phyloP scores from a whole-genome alignment of 2,329 filamentous ascomycete genomes.

The Diaporthe destruens region DNA sequence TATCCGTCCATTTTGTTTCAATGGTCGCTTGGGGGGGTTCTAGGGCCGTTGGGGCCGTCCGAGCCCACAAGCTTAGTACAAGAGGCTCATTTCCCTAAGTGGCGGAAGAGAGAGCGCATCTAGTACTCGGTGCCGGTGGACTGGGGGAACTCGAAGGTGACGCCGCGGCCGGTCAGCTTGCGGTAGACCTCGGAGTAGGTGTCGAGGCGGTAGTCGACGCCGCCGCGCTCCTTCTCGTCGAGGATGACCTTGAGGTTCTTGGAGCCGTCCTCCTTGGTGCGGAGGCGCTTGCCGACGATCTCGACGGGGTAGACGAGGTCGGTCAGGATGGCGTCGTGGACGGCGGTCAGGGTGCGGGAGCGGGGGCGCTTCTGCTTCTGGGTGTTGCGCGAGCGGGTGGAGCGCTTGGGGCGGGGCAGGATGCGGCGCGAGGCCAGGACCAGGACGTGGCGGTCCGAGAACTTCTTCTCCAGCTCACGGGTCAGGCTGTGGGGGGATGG shows the following conservation, averaged over 20 bases:
- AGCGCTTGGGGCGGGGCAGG: slow-evolving; percentile 97
- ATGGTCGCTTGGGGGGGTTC: background rate
- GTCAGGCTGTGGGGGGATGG: slow-evolving; percentile 78
- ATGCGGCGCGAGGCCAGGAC: slow-evolving; percentile 99
- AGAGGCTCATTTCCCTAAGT: slow-evolving; percentile 9
- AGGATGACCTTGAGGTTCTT: slow-evolving; percentile 99
- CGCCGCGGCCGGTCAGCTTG: slow-evolving; percentile 94
- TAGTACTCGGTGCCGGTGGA: slow-evolving; percentile 84
- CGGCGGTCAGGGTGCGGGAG: slow-evolving; percentile 96
- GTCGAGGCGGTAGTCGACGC: slow-evolving; percentile 99
- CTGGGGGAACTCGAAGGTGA: slow-evolving; percentile 99
- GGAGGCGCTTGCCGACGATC: slow-evolving; percentile 98
- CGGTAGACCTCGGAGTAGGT: slow-evolving; percentile 99
- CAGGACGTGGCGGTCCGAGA: slow-evolving; percentile 99
- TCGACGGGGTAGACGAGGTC: slow-evolving; percentile 99
- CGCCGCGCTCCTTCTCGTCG: slow-evolving; percentile 99
- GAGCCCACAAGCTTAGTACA: slow-evolving; percentile 3
- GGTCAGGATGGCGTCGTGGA: slow-evolving; percentile 97
- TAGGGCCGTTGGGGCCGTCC: slow-evolving; percentile 1
- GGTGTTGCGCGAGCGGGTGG: slow-evolving; percentile 93
- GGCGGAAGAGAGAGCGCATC: slow-evolving; percentile 50
- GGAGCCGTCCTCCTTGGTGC: slow-evolving; percentile 98
- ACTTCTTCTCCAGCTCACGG: slow-evolving; percentile 99
- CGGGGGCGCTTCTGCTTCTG: slow-evolving; percentile 99
- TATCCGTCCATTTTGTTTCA: slow-evolving; percentile 34